A percentile compares a stretch with the other conserved stretches of the same genome.
These are phyloP conservation scores for Rugosomyces carneus DNA, from an alignment of 1,284 basidiomycete genomes.

Conservation along the genomic window DNA sequence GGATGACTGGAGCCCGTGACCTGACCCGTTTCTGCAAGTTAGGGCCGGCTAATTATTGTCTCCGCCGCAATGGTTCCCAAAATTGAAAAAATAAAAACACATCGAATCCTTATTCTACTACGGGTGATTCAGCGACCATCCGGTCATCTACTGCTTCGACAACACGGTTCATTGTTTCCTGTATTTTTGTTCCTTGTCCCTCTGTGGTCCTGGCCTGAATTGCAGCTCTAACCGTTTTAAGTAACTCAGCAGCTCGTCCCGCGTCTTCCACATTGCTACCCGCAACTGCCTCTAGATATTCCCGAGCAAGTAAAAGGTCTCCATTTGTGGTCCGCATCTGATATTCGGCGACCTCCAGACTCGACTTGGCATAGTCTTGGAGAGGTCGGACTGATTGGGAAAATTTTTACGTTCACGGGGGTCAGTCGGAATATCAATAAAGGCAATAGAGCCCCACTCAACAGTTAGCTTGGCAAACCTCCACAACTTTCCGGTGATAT, in stretches of 20 bases:
- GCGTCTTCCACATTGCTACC: conserved; percentile 75
- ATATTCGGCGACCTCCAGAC: conserved; percentile 75
- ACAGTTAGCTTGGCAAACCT: conserved; percentile 61
- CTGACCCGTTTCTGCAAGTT: conserved; percentile 12
- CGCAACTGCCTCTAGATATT: conserved; percentile 68
- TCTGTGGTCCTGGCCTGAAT: conserved; percentile 23
- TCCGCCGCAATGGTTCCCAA: background rate
- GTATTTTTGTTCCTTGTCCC: conserved; percentile 7
- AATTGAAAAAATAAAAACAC: background rate
- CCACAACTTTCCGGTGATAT: conserved; percentile 70
- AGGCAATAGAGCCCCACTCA: conserved; percentile 29
- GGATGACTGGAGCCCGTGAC: conserved; percentile 33
- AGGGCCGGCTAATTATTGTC: conserved; percentile 16
- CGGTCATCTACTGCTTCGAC: conserved; percentile 2
- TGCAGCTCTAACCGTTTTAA: conserved; percentile 45
- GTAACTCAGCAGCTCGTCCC: conserved; percentile 51
- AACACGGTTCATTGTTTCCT: conserved; percentile 1
- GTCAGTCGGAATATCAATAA: conserved; percentile 8
- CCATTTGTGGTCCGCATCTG: conserved; percentile 58
- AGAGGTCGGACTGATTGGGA: conserved; percentile 50
- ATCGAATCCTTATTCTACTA: background rate
- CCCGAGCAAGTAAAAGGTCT: conserved; percentile 54
- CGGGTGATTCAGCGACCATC: conserved; percentile 3
- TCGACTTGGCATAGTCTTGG: conserved; percentile 74
- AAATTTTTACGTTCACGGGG: conserved; percentile 3